phyloP scores from a whole-genome alignment of 805 yeast genomes.

The Yamadazyma endophytica region DNA sequence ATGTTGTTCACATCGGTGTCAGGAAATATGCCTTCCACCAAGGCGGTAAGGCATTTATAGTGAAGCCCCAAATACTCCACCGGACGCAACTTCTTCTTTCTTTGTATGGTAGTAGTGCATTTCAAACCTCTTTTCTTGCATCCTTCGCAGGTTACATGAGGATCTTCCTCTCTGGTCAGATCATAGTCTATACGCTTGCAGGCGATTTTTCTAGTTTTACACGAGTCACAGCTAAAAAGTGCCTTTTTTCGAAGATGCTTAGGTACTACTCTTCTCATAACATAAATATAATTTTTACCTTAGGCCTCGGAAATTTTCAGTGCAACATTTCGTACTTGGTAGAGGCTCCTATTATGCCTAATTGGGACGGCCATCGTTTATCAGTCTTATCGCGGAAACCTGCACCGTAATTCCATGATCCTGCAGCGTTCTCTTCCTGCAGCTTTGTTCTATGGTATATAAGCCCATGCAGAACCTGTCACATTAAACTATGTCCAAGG shows the following conservation, averaged over 20 bases:
- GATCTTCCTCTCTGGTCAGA: background rate
- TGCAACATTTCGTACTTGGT: too few relatives aligned
- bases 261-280: too few relatives aligned
- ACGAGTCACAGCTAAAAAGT: constrained; percentile 7
- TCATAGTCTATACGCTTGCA: constrained; percentile 1
- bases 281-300: too few relatives aligned
- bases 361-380: too few relatives aligned
- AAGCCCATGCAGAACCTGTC: too few relatives aligned
- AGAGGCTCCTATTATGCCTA: too few relatives aligned
- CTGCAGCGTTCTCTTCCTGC: too few relatives aligned
- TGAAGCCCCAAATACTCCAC: constrained; percentile 1
- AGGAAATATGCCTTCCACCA: constrained; percentile 2
- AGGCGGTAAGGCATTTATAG: constrained; percentile 1
- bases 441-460: too few relatives aligned
- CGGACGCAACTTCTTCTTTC: constrained; percentile 1
- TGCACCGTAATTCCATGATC: too few relatives aligned
- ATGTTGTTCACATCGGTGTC: constrained; percentile 2
- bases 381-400: too few relatives aligned
- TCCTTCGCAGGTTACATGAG: background rate
- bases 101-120: constrained; percentile 2
- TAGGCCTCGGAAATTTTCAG: too few relatives aligned
- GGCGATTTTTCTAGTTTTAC: constrained; percentile 8
- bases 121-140: constrained; percentile 2
- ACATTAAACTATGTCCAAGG: too few relatives aligned
- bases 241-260: constrained; percentile 5